Base-by-base conservation (phyloP, 2,329 filamentous ascomycete species). In the Sclerotinia subarctica region DNA sequence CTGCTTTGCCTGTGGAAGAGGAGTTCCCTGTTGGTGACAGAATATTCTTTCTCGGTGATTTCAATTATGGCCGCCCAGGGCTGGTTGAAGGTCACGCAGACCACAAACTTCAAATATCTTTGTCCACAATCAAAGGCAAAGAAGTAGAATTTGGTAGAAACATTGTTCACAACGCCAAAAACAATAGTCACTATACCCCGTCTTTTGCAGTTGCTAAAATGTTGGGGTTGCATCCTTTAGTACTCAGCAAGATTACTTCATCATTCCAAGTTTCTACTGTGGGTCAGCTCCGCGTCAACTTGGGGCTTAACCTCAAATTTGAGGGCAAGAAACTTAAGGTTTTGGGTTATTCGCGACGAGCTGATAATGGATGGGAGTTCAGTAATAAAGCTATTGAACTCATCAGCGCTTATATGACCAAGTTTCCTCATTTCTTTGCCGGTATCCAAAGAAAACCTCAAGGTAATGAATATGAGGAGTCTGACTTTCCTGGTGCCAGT, bases 281-380 rank as follows among this genome's bases (percentile, higher is more conserved):
- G 68, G 93, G 91, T 35, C 83, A 93, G 69, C 72, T 73, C 29
- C 91, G 92, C 74, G 85, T 97, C 70, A 99, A 99, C 75, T 82
- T 99, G 32, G 95, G 95, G 0, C 83, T 99, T 70, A 99, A 99
- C 76, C 84, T 99, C 73, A 99, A 99, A 78, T 99, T 99, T 69
- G 95, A 99, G 78, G 92, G 88, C 2, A 94, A 92, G 80, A 97
- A 97, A 80, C 85, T 94, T 74, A 99, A 99, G 81, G 95, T 99
- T 8, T 81, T 99, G 44, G 95, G 95, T 0, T 99, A 97, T 79
- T 97, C 94, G 32, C 90, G 93, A 74, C 95, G 95, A 76, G 89
- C 89, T 5, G 83, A 88, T 17, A 90, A 88, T 38, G 95, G 96
- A 7, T 99, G 96, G 96, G 95, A 99, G 79, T 99, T 97, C 78